phyloP scores from a whole-genome alignment of 2,329 filamentous ascomycete species.

The Fusarium begoniae region DNA sequence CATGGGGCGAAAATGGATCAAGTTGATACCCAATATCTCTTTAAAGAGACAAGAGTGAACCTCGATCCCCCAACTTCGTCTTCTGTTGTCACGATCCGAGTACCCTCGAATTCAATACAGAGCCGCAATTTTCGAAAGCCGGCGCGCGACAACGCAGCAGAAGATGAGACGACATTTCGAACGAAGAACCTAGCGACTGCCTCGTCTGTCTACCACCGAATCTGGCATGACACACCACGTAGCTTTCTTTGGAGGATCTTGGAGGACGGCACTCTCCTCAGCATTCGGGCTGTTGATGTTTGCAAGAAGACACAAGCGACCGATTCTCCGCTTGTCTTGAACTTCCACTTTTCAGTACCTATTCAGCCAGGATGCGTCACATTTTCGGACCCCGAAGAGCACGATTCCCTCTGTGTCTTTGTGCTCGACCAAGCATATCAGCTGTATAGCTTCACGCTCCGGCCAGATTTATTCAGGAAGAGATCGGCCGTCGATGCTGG shows the following conservation, averaged over 20 bases:
- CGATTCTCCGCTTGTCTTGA: slow-evolving; percentile 79
- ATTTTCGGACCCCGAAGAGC: slow-evolving; percentile 80
- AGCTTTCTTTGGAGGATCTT: slow-evolving; percentile 92
- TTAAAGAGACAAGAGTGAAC: slow-evolving; percentile 88
- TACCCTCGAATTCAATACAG: slow-evolving; percentile 64
- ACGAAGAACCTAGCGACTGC: slow-evolving; percentile 77
- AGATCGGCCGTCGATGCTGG: slow-evolving; percentile 75
- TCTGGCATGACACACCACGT: slow-evolving; percentile 77
- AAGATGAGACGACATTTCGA: slow-evolving; percentile 80
- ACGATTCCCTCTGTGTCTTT: slow-evolving; percentile 81
- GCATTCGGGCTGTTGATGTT: slow-evolving; percentile 84
- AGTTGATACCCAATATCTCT: slow-evolving; percentile 71
- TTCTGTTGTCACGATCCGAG: slow-evolving; percentile 75
- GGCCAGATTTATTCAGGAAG: slow-evolving; percentile 82
- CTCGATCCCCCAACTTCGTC: slow-evolving; percentile 76
- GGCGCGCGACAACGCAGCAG: slow-evolving; percentile 50
- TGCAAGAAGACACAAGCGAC: slow-evolving; percentile 71
- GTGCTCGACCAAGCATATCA: slow-evolving; percentile 81
- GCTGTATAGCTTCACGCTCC: slow-evolving; percentile 84
- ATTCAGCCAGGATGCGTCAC: slow-evolving; percentile 83
- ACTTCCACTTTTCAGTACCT: slow-evolving; percentile 77
- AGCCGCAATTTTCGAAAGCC: slow-evolving; percentile 54
- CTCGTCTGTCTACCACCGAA: slow-evolving; percentile 85
- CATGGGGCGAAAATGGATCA: slow-evolving; percentile 76
- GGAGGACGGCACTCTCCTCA: slow-evolving; percentile 80